A percentile compares a stretch with the other conserved stretches of the same genome.
Evolutionary conservation across 164 flowering plant genomes (phyloP).

Genomic region (Brasenia schreberi): DNA sequence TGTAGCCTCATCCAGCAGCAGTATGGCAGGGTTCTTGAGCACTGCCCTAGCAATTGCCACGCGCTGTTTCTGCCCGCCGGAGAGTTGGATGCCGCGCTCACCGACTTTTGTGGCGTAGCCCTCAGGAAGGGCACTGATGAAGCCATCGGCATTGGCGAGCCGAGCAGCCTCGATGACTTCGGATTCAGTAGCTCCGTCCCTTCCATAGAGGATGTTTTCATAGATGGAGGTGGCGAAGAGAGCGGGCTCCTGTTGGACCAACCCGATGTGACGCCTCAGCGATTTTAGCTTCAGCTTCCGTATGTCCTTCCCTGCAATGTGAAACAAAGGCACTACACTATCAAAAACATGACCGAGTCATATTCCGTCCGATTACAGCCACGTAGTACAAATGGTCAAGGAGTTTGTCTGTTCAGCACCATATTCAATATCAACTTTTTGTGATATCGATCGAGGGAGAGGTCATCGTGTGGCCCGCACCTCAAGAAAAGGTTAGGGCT

Average conservation of each 20-base stretch:
- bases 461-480: no score
- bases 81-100: conserved; percentile 87
- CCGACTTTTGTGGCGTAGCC: conserved; percentile 93
- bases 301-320: conserved; percentile 67
- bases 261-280: conserved; percentile 68
- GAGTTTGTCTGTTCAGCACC: no score
- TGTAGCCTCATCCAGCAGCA: conserved; percentile 89
- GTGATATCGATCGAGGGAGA: no score
- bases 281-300: conserved; percentile 68
- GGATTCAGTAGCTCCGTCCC: conserved; percentile 71
- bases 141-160: conserved; percentile 81
- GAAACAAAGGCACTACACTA: background rate
- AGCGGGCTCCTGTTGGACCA: conserved; percentile 97
- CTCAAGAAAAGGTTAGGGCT: background rate
- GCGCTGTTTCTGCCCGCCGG: conserved; percentile 93
- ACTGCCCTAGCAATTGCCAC: conserved; percentile 94
- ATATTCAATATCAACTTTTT: no score
- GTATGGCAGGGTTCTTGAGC: conserved; percentile 76
- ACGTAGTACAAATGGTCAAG: no score
- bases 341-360: no score
- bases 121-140: conserved; percentile 81
- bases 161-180: conserved; percentile 91
- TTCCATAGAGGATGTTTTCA: conserved; percentile 88
- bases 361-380: no score
- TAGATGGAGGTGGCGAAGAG: conserved; percentile 85